phyloP scores from a whole-genome alignment of 345 rosid genomes.

The Citrus maxima region DNA sequence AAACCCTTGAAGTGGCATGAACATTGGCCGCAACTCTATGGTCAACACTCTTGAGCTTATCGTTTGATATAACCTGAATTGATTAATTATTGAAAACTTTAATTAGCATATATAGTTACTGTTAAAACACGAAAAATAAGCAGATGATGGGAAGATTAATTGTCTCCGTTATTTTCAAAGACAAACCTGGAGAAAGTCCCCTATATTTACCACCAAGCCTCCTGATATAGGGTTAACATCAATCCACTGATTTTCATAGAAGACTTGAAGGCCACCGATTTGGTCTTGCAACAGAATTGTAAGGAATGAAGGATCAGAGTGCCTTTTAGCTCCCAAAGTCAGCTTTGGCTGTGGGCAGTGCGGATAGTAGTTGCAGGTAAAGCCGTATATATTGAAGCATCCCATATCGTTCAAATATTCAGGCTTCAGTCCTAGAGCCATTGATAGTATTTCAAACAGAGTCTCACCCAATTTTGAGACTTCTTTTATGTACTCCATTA shows the following conservation, averaged over 20 bases:
- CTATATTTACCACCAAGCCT: constrained; percentile 11
- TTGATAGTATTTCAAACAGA: not conserved
- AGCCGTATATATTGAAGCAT: not conserved
- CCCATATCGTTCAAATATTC: not conserved
- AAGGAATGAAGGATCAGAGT: not conserved
- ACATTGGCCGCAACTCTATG: constrained; percentile 44
- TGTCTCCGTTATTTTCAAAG: not conserved
- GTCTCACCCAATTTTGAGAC: not conserved
- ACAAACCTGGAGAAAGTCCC: constrained; percentile 5
- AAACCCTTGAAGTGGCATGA: constrained; percentile 34
- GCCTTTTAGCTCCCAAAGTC: not conserved
- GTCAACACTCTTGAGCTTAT: constrained; percentile 39
- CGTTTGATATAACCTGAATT: constrained; percentile 45
- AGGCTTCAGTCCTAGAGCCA: not conserved
- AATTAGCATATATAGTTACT: too few relatives aligned
- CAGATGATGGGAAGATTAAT: too few relatives aligned
- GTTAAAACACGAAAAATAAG: too few relatives aligned
- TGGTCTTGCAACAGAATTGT: not conserved
- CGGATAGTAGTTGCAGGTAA: not conserved
- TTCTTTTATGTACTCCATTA: not conserved
- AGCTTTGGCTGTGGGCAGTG: not conserved
- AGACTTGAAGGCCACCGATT: constrained; percentile 15
- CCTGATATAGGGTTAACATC: constrained; percentile 13
- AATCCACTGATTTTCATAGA: not conserved
- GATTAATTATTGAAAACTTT: not conserved